phyloP scores from a whole-genome alignment of 192 early-diverging fungal genomes.

The Diversispora eburnea region DNA sequence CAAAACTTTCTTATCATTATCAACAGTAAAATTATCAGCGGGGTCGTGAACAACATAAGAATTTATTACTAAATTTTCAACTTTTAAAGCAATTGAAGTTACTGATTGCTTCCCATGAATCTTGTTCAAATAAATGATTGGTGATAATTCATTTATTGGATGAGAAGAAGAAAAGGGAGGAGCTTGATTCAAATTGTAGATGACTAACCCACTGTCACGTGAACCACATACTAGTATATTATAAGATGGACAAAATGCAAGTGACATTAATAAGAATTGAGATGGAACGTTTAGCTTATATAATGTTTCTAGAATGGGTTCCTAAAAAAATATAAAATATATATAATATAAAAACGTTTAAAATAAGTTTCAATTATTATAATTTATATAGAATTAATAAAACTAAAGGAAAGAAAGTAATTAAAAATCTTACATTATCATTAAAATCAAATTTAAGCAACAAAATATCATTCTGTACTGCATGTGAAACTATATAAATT shows the following conservation, averaged over 20 bases:
- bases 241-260: constrained; percentile 25
- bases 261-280: constrained; percentile 33
- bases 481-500: constrained; percentile 38
- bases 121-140: constrained; percentile 35
- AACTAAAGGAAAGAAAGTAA: too few relatives aligned
- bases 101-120: constrained; percentile 52
- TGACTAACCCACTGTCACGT: constrained; percentile 38
- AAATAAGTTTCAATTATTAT: not conserved
- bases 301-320: constrained; percentile 28
- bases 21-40: not conserved
- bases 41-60: too few relatives aligned
- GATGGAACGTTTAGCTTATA: constrained; percentile 33
- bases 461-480: constrained; percentile 34
- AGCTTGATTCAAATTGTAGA: constrained; percentile 28
- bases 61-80: not conserved
- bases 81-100: constrained; percentile 39
- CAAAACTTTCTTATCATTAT: constrained; percentile 35
- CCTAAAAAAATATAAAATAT: not conserved
- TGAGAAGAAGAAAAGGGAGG: too few relatives aligned
- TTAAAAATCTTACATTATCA: not conserved
- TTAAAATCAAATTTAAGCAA: constrained; percentile 35
- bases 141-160: constrained; percentile 15
- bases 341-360: not conserved
- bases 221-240: constrained; percentile 40
- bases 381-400: not conserved